Conservation (phyloP, 139 green algal genomes). For the Chlorella sp. region DNA sequence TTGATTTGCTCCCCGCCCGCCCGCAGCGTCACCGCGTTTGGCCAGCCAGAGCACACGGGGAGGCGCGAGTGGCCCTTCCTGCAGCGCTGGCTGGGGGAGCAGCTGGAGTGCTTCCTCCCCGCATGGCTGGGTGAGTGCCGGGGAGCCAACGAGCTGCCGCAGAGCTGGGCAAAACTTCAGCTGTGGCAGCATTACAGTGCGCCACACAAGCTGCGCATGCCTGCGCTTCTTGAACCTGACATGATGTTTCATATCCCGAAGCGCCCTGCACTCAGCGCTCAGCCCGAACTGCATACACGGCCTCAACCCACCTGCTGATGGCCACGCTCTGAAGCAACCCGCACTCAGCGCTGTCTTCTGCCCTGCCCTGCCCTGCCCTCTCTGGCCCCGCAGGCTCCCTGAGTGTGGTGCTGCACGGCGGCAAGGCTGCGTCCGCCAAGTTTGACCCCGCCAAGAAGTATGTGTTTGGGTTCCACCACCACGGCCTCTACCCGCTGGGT, state of each 20-base stretch:
- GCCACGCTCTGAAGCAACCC: too few species aligned
- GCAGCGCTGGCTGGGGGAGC: constrained; percentile 61
- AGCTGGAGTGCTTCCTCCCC: constrained; percentile 64
- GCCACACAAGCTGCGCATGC: too few species aligned
- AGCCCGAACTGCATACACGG: too few species aligned
- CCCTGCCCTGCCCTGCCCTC: neutral
- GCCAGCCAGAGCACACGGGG: constrained; percentile 76
- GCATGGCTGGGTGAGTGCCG: constrained; percentile 68
- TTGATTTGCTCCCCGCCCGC: neutral
- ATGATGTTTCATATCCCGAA: too few species aligned
- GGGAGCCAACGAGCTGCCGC: too few species aligned
- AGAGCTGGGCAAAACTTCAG: too few species aligned
- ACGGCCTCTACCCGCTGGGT: constrained; percentile 85
- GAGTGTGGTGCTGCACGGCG: constrained; percentile 55
- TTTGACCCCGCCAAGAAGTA: constrained; percentile 53
- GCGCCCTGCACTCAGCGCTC: too few species aligned
- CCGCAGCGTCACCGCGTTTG: constrained; percentile 50
- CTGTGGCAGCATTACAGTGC: neutral
- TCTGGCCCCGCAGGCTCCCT: constrained; percentile 34
- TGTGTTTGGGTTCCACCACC: constrained; percentile 84
- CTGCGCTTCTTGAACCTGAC: too few species aligned
- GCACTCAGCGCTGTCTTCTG: too few species aligned
- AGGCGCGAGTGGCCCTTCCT: constrained; percentile 70
- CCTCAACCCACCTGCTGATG: neutral
- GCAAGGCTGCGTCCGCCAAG: neutral